Evolutionary conservation across 116 monocot species (phyloP).

Genomic region (Trichopus zeylanicus): DNA sequence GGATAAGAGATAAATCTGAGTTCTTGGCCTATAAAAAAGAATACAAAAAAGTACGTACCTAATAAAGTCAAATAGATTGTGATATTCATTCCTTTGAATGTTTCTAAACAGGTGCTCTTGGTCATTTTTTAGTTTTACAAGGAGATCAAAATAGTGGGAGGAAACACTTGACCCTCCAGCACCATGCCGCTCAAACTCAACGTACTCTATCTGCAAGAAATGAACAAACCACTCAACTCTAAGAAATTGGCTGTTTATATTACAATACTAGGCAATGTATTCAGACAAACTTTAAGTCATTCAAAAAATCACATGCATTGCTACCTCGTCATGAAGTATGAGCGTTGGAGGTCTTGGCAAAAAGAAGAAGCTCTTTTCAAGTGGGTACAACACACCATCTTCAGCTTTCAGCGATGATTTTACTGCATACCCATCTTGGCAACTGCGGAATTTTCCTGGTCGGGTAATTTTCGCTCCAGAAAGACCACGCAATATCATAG

Average conservation of each 20-base stretch:
- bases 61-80: constrained; percentile 88
- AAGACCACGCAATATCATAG: constrained; percentile 64
- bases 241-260: too few relatives aligned
- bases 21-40: too few relatives aligned
- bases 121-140: constrained; percentile 81
- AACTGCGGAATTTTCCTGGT: constrained; percentile 82
- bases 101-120: constrained; percentile 94
- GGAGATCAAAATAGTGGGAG: constrained; percentile 98
- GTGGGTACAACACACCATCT: constrained; percentile 94
- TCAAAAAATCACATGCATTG: background rate
- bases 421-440: constrained; percentile 94
- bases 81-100: constrained; percentile 95
- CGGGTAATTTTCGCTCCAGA: constrained; percentile 96
- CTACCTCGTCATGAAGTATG: constrained; percentile 95
- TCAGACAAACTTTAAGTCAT: too few relatives aligned
- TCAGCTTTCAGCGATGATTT: constrained; percentile 97
- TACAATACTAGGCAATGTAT: too few relatives aligned
- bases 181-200: constrained; percentile 93
- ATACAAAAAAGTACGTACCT: too few relatives aligned
- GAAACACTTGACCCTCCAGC: constrained; percentile 92
- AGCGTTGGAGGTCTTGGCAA: constrained; percentile 94
- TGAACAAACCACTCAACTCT: background rate
- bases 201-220: constrained; percentile 69
- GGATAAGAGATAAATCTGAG: too few relatives aligned
- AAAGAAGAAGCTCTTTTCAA: constrained; percentile 98